Base-by-base conservation (phyloP, 176 grass and related monocot genomes). In the Cocos nucifera region DNA sequence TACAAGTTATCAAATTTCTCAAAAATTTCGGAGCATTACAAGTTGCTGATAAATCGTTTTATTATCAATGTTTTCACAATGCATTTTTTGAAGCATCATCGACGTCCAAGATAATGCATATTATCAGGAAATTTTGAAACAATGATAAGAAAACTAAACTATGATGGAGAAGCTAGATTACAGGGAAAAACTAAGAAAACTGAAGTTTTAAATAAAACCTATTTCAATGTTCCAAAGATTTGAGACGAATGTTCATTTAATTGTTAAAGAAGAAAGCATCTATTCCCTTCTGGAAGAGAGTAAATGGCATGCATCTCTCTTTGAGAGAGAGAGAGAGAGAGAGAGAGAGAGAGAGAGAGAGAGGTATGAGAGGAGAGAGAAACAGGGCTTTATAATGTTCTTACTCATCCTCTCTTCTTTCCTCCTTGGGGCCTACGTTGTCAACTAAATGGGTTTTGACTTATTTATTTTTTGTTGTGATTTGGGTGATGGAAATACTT, bases 161-260 rank as follows among this genome's bases (percentile, higher is more conserved):
- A 14, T 3, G 35, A 44, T 44, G 35, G 35, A 44, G 35, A 44
- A 44, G 35, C 35, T 44, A 12, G 10, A 9, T 12, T 44, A 44
- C 2, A 30, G 28, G 10, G 10, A 44, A 12, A 44, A 12, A 44
- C 10, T 44, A 44, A 12, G 35, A 12, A 14, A 44, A 44, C 12
- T 44, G 35, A 14, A 44, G 6, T 1, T 12, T 2, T 44, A 44
- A 44, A 44, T 12, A 44, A 6, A 44, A 44, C 35, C 35, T 44
- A 44, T 44, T 44, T 44, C 35, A 62, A 69, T 70, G 53, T 82
- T 62, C 50, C 54, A 82, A 87, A 90, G 80, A 69, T 66, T 88
- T 85, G 78, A 76, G 79, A 88, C 82, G 84, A 92, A 92, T 91
- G 73, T 83, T 77, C 78, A 81, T 56, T 98, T 85, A 91, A 98